Conservation (phyloP, 345 rosid species). For the Hibiscus tridactylites region DNA sequence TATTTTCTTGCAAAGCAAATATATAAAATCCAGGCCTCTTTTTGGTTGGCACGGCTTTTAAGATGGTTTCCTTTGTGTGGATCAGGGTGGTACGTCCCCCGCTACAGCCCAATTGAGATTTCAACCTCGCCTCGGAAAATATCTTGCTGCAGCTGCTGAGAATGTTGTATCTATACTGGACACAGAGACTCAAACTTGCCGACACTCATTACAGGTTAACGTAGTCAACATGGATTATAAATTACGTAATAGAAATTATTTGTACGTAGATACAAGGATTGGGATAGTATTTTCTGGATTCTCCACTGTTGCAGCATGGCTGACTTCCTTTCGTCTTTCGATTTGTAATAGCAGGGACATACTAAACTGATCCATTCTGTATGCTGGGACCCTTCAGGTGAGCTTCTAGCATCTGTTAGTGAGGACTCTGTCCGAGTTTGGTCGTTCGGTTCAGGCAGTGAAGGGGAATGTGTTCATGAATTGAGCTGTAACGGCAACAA, state of each 20-base stretch:
- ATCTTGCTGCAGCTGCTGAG: constrained; percentile 81
- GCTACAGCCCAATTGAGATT: constrained; percentile 69
- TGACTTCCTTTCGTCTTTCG: constrained; percentile 1
- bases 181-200: constrained; percentile 68
- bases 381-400: constrained; percentile 95
- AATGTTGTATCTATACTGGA: constrained; percentile 78
- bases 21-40: background rate
- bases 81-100: constrained; percentile 71
- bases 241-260: background rate
- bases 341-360: constrained; percentile 50
- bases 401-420: constrained; percentile 78
- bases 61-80: constrained; percentile 7
- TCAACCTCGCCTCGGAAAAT: constrained; percentile 80
- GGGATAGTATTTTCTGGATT: background rate
- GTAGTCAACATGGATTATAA: background rate
- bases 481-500: constrained; percentile 83
- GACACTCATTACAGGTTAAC: constrained; percentile 70
- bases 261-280: background rate
- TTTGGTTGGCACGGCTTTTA: background rate
- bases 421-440: constrained; percentile 94
- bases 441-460: constrained; percentile 77
- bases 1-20: background rate
- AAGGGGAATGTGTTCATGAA: constrained; percentile 82
- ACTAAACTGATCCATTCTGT: constrained; percentile 64
- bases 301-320: background rate